Evolutionary conservation across 768 basidiomycete species (phyloP), one percentile per base, ranked within the genome.

Genomic region (Lactifluus piperatus): DNA sequence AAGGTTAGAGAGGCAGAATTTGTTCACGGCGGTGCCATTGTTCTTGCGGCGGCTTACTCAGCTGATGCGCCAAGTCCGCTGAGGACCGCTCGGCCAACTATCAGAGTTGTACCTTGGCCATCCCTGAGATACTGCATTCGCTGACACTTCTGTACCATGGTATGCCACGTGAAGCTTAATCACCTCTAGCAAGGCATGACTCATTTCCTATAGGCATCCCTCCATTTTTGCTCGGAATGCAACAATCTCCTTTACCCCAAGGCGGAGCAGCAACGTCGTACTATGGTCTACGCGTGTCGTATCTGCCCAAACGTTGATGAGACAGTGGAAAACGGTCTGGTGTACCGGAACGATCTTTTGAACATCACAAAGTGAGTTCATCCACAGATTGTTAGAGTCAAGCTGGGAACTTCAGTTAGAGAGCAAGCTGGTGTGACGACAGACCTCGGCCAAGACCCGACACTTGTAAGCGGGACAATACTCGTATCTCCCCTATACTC

Each of bases 221-320:
- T 95, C 29, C 84, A 90, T 65, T 95, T 95, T 73, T 95, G 93
- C 68, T 85, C 84, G 39, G 93, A 95, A 77, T 95, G 93, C 78
- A 94, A 94, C 75, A 95, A 97, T 70, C 80, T 97, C 29, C 79
- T 97, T 53, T 94, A 95, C 71, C 93, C 93, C 22, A 86, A 94
- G 74, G 94, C 91, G 44, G 94, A 97, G 73, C 83, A 83, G 56
- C 79, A 85, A 62, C 85, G 93, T 48, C 81, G 87, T 47, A 82
- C 87, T 55, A 86, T 97, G 81, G 82, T 94, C 44, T 94, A 94
- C 65, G 86, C 86, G 2, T 97, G 94, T 70, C 81, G 93, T 51
- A 97, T 95, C 68, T 97, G 94, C 71, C 53, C 63, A n/a, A 72
- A 77, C 1, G 91, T 88, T 71, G 85, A 90, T 64, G 92, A 97